phyloP scores from a whole-genome alignment of 2,329 filamentous ascomycete species.

The Bipolaris bicolor region DNA sequence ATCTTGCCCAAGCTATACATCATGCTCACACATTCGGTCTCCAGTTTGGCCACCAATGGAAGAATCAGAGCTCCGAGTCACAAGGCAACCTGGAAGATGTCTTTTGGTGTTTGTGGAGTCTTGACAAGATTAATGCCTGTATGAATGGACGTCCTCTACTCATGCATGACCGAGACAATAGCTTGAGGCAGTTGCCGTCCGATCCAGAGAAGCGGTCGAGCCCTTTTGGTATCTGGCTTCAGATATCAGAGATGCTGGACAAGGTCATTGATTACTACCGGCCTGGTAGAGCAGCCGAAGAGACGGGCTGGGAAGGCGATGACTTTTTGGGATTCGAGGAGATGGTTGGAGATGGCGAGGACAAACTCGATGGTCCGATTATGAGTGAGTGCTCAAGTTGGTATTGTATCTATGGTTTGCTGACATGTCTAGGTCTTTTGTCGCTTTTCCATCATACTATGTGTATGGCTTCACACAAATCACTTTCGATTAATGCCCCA shows the following conservation, averaged over 20 bases:
- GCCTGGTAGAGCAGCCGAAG: conserved; percentile 49
- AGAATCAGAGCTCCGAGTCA: conserved; percentile 47
- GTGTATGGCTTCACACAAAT: conserved; percentile 63
- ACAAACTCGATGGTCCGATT: conserved; percentile 47
- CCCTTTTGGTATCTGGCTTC: conserved; percentile 57
- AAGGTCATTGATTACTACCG: conserved; percentile 57
- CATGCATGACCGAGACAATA: conserved; percentile 57
- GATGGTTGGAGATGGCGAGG: conserved; percentile 49
- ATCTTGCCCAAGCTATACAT: conserved; percentile 56
- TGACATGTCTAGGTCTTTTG: conserved; percentile 51
- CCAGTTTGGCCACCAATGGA: conserved; percentile 52
- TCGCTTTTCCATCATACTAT: conserved; percentile 64
- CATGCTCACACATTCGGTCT: conserved; percentile 58
- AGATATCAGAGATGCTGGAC: conserved; percentile 54
- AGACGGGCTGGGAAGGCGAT: conserved; percentile 56
- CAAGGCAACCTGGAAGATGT: conserved; percentile 53
- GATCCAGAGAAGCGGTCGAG: conserved; percentile 53
- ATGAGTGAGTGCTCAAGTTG: conserved; percentile 37
- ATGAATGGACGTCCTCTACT: conserved; percentile 56
- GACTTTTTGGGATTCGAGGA: conserved; percentile 55
- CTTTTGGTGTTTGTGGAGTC: conserved; percentile 58
- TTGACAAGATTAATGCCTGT: conserved; percentile 56
- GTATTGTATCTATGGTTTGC: conserved; percentile 11
- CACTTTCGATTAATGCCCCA: conserved; percentile 51
- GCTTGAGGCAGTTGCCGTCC: conserved; percentile 50